These are phyloP conservation scores for Asterella californica DNA, from an alignment of 225 moss, liverwort and hornwort species.

Conservation along the genomic window DNA sequence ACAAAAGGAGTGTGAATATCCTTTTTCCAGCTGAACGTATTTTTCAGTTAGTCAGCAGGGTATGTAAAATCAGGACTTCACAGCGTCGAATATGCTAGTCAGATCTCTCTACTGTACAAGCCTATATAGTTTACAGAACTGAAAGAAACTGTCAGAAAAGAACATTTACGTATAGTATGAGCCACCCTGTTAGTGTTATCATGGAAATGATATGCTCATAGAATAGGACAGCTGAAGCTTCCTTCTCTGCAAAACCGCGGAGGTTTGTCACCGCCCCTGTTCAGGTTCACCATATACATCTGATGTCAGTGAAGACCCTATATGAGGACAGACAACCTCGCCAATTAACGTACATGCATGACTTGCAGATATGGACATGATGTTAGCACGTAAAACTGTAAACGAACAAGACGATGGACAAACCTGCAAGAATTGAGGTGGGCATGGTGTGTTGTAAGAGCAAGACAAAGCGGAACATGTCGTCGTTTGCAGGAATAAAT, in stretches of 20 bases:
- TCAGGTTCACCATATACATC: not conserved
- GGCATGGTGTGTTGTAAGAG: conserved; percentile 95
- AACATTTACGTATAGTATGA: conserved; percentile 70
- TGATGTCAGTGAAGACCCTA: not conserved
- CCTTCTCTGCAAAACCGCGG: conserved; percentile 82
- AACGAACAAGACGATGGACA: not conserved
- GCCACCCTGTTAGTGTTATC: conserved; percentile 76
- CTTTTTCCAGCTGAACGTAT: not conserved
- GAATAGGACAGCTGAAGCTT: conserved; percentile 86
- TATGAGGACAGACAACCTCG: not conserved
- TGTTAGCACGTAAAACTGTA: not conserved
- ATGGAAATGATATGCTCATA: conserved; percentile 76
- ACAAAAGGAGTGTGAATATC: conserved; percentile 10
- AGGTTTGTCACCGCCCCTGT: conserved; percentile 86
- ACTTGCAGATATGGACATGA: not conserved
- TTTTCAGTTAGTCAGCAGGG: not conserved
- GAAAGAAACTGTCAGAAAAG: conserved; percentile 42
- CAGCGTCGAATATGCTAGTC: not conserved
- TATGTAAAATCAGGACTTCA: not conserved
- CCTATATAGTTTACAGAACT: not conserved
- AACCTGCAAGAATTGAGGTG: conserved; percentile 89
- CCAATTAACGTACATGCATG: too few species aligned
- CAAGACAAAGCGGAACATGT: conserved; percentile 81
- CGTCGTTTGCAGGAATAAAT: conserved; percentile 72
- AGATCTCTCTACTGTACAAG: conserved; percentile 4